A percentile compares a stretch with the other conserved stretches of the same genome.
These are phyloP conservation scores for Avena atlantica DNA, from an alignment of 176 grass and related monocot species.

Conservation along the genomic window DNA sequence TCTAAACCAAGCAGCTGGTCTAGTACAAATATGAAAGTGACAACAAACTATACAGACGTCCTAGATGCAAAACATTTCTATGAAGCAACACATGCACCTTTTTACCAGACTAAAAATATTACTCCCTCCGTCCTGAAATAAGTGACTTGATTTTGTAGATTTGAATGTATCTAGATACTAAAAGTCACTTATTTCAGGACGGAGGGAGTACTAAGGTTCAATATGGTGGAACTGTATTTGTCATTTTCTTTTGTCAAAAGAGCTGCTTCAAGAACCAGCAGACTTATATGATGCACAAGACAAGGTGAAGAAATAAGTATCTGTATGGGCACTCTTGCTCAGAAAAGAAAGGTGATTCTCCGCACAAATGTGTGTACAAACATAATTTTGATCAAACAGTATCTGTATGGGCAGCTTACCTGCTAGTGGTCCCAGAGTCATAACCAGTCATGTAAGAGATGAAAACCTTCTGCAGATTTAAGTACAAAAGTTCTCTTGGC, in stretches of 20 bases:
- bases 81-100: conserved; percentile 4
- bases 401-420: conserved; percentile 53
- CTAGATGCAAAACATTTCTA: conserved; percentile 11
- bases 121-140: not conserved
- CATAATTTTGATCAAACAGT: not conserved
- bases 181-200: no score
- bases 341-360: not conserved
- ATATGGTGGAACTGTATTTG: not conserved
- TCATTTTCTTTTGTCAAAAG: conserved; percentile 20
- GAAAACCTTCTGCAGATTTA: conserved; percentile 85
- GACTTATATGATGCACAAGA: conserved; percentile 12
- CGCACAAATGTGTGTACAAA: not conserved
- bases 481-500: conserved; percentile 88
- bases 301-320: conserved; percentile 22
- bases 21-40: conserved; percentile 1
- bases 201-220: not conserved
- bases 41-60: not conserved
- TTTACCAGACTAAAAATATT: conserved; percentile 15
- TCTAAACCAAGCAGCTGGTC: conserved; percentile 17
- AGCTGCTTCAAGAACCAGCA: conserved; percentile 14
- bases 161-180: no score
- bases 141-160: no score
- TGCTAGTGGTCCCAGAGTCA: conserved; percentile 85
- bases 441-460: conserved; percentile 88
- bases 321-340: no score